Base-by-base conservation (phyloP, 352 stramenopile genomes). In the Pythium periplocum region DNA sequence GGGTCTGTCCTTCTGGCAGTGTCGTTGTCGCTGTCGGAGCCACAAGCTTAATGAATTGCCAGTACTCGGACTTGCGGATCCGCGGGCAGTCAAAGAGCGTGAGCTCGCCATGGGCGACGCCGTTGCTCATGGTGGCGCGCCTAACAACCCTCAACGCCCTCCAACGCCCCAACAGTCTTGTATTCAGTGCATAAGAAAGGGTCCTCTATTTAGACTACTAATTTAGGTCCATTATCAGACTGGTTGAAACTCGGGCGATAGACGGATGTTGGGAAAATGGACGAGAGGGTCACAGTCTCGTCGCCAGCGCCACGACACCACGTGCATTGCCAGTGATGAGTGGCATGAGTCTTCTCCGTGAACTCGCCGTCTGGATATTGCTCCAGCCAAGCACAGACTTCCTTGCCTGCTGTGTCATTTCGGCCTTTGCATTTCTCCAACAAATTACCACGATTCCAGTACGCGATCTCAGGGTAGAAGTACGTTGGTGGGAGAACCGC, bases 1-100 rank as follows among this genome's bases (percentile, higher is more conserved):
- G 71, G 7, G 62, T 75, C 61, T 77, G 71, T 1, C 61, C 69
- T 3, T 65, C 54, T 9, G 63, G 60, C 9, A 57, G 70, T 26
- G 17, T 26, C 45, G 61, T 53, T 17, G 41, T 30, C 10, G 51
- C 61, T 6, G 56, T 44, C 26, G 72, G 70, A 31, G 68, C 75
- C 39, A 82, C 66, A 41, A 86, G 68, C 61, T 74, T 75, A 52
- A 83, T 79, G 60, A 78, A 86, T 63, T 86, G 74, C 71, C 74
- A 85, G 67, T 77, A 80, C 56, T 75, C 75, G 45, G 62, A 62
- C 32, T 73, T 69, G 53, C 75, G 75, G 55, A 83, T 63, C 40
- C 65, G 75, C 51, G 72, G 72, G 59, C 72, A 86, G 53, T 79
- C 65, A 53, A 78, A 83, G 48, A 86, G 69, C 62, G 57, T 68